phyloP scores from a whole-genome alignment of 441 rosid genomes.

The Gossypium lobatum region DNA sequence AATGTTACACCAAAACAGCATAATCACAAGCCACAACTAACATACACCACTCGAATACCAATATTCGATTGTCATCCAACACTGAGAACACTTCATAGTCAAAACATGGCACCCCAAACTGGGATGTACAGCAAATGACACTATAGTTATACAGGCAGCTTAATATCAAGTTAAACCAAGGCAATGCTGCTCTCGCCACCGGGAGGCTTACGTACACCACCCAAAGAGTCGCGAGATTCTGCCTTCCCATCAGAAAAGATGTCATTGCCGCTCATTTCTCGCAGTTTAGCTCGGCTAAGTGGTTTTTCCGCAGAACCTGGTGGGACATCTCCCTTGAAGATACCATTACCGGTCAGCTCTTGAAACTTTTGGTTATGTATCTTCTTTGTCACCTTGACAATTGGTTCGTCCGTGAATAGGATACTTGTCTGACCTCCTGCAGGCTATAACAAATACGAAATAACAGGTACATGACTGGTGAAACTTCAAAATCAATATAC shows the following conservation, averaged over 20 bases:
- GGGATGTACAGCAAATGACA: conserved; percentile 3
- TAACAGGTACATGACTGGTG: background rate
- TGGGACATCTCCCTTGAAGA: conserved; percentile 49
- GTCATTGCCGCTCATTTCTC: conserved; percentile 59
- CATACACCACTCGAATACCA: background rate
- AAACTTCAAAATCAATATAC: background rate
- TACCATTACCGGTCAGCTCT: conserved; percentile 51
- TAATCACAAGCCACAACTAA: background rate
- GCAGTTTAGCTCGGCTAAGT: conserved; percentile 44
- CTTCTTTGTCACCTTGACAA: conserved; percentile 45
- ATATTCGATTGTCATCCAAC: background rate
- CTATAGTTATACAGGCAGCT: conserved; percentile 9
- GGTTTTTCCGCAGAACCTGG: conserved; percentile 52
- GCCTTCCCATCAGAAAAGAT: conserved; percentile 60
- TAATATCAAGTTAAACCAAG: conserved; percentile 31
- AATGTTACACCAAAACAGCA: conserved; percentile 11
- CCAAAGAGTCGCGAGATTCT: conserved; percentile 49
- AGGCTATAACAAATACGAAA: background rate
- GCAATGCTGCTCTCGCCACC: conserved; percentile 78
- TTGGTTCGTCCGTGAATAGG: conserved; percentile 44
- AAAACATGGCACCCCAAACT: conserved; percentile 19
- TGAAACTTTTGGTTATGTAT: conserved; percentile 45
- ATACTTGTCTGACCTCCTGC: conserved; percentile 92
- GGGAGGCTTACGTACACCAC: conserved; percentile 66
- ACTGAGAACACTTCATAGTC: conserved; percentile 8